Base-by-base conservation (phyloP, 345 rosid species). In the Cardamine chenopodiifolia region DNA sequence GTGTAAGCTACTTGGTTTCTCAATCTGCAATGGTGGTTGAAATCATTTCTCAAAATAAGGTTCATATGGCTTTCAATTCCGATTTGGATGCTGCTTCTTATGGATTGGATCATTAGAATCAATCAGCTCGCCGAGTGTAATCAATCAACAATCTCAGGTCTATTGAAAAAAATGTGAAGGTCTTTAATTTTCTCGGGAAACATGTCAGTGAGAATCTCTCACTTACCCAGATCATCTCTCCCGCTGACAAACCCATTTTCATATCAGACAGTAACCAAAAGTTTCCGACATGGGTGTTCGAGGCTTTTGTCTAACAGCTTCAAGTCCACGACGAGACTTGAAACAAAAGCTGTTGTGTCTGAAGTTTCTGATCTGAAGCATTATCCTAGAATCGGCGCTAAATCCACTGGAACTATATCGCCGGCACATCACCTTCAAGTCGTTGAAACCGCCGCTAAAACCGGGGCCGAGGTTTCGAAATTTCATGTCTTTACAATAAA, bases 391-490 rank as follows among this genome's bases (percentile, higher is more conserved):
- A 78, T 88, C 22, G 96, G 89, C 32, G 88, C 98, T 23, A 70
- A 66, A 40, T 79, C 92, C 55, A 83, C 83, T 29, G 97, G 97
- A 29, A 82, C 95, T 23, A 79, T 94, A 59, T 87, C 95, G 25
- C 78, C 85, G 14, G n/a, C 59, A 44, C 85, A 84, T 66, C 96
- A 88, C 77, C 81, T 90, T 49, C 80, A 87, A 83, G 93, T 90
- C 39, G 95, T 91, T 34, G 97, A 91, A 78, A 62, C 85, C 66
- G 93, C 97, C 48, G 97, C 98, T 44, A 86, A 80, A 76, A 83
- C 95, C 60, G 97, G 97, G 8, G 96, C 98, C 4, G 86, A 87
- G 96, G 98, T 94, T 62, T n/a, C 56, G 40, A 48, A 69, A 35
- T 50, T 71, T 48, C 62, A 4, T n/a, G 9, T 22, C 56, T 68